Conservation (phyloP, 1,139 yeast genomes). For the Zygosaccharomyces sapae region DNA sequence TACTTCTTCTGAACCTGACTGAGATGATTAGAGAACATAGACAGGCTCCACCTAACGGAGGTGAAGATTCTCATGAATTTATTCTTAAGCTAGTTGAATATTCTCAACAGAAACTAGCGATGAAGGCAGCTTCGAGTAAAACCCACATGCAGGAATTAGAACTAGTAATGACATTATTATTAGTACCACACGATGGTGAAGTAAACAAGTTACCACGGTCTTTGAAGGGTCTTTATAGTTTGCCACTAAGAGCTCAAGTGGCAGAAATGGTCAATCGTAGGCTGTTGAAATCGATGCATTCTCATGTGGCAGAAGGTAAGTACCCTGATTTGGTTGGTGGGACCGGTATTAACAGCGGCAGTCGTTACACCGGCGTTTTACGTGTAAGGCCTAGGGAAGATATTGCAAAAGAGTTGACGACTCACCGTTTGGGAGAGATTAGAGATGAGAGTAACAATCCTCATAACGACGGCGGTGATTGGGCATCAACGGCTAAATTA, state of each 20-base stretch:
- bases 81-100: conserved; percentile 55
- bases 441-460: conserved; percentile 15
- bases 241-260: conserved; percentile 53
- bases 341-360: conserved; percentile 9
- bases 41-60: conserved; percentile 13
- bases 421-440: conserved; percentile 17
- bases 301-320: conserved; percentile 19
- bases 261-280: conserved; percentile 54
- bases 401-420: conserved; percentile 14
- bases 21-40: conserved; percentile 57
- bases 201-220: conserved; percentile 49
- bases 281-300: conserved; percentile 27
- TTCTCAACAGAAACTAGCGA: conserved; percentile 57
- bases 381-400: conserved; percentile 19
- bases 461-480: conserved; percentile 13
- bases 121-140: conserved; percentile 50
- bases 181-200: conserved; percentile 46
- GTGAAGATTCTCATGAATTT: conserved; percentile 41
- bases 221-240: conserved; percentile 48
- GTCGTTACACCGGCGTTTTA: conserved; percentile 16
- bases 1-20: conserved; percentile 55
- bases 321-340: conserved; percentile 22
- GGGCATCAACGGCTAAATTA: conserved; percentile 21
- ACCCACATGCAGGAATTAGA: conserved; percentile 59
- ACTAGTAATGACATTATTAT: conserved; percentile 59